Evolutionary conservation across 2,329 filamentous ascomycete genomes (phyloP), one percentile per base, ranked within the genome.

Genomic region (Escovopsis sp.): DNA sequence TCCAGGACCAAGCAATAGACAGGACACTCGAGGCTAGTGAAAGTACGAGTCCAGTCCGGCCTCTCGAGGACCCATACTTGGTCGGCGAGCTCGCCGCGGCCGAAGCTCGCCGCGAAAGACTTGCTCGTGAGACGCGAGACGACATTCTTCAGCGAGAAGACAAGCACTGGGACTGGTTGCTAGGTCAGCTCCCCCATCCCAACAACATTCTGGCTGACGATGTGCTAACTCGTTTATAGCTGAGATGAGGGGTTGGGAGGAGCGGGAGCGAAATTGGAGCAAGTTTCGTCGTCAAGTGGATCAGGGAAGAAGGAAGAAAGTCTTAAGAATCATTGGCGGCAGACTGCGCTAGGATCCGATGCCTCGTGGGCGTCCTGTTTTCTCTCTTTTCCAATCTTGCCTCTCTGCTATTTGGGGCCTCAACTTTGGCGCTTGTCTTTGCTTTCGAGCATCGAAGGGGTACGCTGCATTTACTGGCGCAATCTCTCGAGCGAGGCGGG

Each of bases 11-110:
- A 23, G n/a, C 42, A n/a, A 43, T 41, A n/a, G 43, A 35, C 4
- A 36, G 35, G 26, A 41, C 41, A 40, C 40, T 36, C 12, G 38
- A 45, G 12, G 37, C 37, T 12, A 40, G 15, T n/a, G 10, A n/a
- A 12, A 33, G 42, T 36, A 43, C 51, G 26, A 33, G 45, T 23
- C 32, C 51, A 52, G 39, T 56, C 57, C 65, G 69, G 6, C 77
- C 75, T 3, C 65, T 79, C 15, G 80, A 84, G 58, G 80, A 83
- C 49, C 79, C 78, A 0, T 70, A 78, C 44, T 62, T 83, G 9
- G 80, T 83, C 2, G 80, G 80, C 32, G 77, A 82, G 59, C 68
- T 69, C 40, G 79, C 77, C 4, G 80, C 80, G 2, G 64, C 66
- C 9, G 59, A 67, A 47, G 75, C 77, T 7, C 65, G 74, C 36